Base-by-base conservation (phyloP, 768 basidiomycete species). In the Cystofilobasidium ferigula region DNA sequence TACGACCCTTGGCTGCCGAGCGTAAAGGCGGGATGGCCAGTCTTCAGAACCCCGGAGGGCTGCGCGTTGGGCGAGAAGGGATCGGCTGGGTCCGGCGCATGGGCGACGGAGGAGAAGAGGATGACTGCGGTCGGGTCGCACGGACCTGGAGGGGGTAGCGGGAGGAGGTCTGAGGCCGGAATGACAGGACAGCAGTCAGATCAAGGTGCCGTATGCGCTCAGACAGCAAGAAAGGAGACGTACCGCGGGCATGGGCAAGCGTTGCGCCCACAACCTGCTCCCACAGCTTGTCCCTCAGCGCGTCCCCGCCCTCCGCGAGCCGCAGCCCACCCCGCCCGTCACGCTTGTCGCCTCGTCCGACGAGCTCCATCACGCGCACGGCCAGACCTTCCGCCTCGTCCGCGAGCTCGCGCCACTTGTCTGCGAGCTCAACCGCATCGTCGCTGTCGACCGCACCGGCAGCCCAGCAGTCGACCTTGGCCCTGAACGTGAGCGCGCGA, bases 1-100 rank as follows among this genome's bases (percentile, higher is more conserved):
- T 59, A 48, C 30, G 48, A 59, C 3, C 45, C 22, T 32, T 60
- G 65, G 30, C 51, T 42, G 38, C 34, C 6, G 20, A 67, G 57
- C 7, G 32, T 30, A 22, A 43, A 32, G 32, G 63, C 35, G 16
- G 61, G 38, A 20, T 47, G 24, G 3, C 48, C 13, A 35, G 32
- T 34, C 14, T 3, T 0, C 2, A 38, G 20, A 26, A 35, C 20
- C 3, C 32, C 22, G 38, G 48, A 14, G 14, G 26, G 48, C 26
- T 34, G 43, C 24, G 20, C 24, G 35, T 26, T 42, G 8, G 35
- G 42, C 1, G 14, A 14, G 54, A 64, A 64, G 24, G 56, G 53
- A 36, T 64, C 63, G 5, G 57, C 38, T 6, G 32, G 20, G 42
- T 56, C 51, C 20, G 56, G 30, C 32, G 63, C 35, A 16, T 42